Base-by-base conservation (phyloP, 208 protist genomes). In the Crithidia brevicula region DNA sequence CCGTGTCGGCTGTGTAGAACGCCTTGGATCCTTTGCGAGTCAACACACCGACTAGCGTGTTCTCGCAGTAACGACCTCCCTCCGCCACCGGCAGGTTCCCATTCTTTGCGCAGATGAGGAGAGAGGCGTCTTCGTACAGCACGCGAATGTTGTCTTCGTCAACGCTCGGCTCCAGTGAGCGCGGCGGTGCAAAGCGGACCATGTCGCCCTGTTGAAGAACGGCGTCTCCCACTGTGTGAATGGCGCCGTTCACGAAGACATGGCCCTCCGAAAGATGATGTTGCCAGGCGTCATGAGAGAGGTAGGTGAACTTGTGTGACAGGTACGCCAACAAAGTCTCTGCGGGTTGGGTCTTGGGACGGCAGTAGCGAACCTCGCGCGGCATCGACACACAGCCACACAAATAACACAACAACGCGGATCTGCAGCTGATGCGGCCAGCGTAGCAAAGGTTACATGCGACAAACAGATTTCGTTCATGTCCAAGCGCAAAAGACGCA, bases 71-170 rank as follows among this genome's bases (percentile, higher is more conserved):
- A 11, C 92, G 69, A 4, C 92, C 92, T 13, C 92, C 92, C 57
- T 97, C 87, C 0, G 89, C 71, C 2, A 97, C 87, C 0, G 92
- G 92, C 6, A 97, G 51, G 64, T 91, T 83, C 28, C 88, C 88
- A 42, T 89, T 94, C 58, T 97, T 97, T 3, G 68, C 71, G 23
- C 85, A 82, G 20, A 88, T 87, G 0, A 97, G 1, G 25, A 95
- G 23, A 1, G 46, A 50, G 0, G 76, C 77, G 45, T 94, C 89
- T 10, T 87, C 79, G 56, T 84, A 75, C 11, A 94, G 23, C n/a
- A 90, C 49, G 11, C 59, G 31, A 28, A 93, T 77, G 69, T 88
- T 25, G n/a, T 51, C 50, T 31, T 83, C 78, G 60, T 96, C 88
- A 28, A 94, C 84, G 0, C 30, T 54, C 11, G 91, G 91, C 72